These are phyloP conservation scores for Azolla pinnata DNA, from an alignment of 75 land plant species.

Conservation along the genomic window DNA sequence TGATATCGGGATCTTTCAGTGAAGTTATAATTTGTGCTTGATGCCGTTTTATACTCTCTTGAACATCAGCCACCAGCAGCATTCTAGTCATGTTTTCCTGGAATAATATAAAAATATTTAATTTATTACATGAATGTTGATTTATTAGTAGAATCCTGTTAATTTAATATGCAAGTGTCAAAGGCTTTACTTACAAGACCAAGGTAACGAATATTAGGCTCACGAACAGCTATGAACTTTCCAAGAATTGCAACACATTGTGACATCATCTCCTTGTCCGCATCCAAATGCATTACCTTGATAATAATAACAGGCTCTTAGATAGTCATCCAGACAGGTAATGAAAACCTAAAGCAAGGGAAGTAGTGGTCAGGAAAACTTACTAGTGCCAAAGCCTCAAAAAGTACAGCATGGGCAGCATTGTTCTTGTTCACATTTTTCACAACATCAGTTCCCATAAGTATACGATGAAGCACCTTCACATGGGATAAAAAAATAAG, in stretches of 20 bases:
- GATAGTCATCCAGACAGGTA: no score
- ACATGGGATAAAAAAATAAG: no score
- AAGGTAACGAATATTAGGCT: conserved; percentile 97
- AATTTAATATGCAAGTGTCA: neutral
- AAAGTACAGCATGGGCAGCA: conserved; percentile 99
- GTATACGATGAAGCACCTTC: conserved; percentile 88
- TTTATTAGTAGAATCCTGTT: conserved; percentile 2
- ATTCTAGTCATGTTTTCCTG: conserved; percentile 99
- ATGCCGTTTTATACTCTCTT: conserved; percentile 93
- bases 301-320: no score
- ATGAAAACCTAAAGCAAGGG: no score
- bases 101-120: no score
- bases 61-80: conserved; percentile 95
- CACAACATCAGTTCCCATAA: conserved; percentile 99
- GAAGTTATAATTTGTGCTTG: conserved; percentile 98
- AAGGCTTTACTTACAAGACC: conserved; percentile 70
- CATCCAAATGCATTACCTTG: conserved; percentile 99
- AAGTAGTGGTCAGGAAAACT: conserved; percentile 13
- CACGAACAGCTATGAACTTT: conserved; percentile 96
- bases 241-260: conserved; percentile 98
- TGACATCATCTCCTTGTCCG: conserved; percentile 99
- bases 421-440: conserved; percentile 99
- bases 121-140: no score
- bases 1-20: conserved; percentile 96
- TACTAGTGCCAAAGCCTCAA: conserved; percentile 98